phyloP scores from a whole-genome alignment of 2,329 filamentous ascomycete species.

The Blumeriella jaapii region DNA sequence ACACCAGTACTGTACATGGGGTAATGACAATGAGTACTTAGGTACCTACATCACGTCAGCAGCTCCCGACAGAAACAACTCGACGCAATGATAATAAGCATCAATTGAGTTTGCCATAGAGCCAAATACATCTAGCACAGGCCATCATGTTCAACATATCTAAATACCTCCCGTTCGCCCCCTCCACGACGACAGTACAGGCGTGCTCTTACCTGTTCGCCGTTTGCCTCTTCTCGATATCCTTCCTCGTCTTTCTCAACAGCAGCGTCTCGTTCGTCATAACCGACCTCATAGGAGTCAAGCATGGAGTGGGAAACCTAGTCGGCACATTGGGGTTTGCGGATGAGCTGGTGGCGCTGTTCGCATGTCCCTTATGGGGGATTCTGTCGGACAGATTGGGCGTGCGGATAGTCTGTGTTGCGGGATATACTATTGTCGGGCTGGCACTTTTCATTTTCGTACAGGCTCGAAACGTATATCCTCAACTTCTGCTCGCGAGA shows the following conservation, averaged over 20 bases:
- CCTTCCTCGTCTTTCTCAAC: slow-evolving; percentile 84
- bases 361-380: slow-evolving; percentile 74
- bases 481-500: slow-evolving; percentile 72
- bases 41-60: too few relatives aligned
- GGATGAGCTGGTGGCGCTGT: slow-evolving; percentile 70
- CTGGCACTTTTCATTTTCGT: slow-evolving; percentile 69
- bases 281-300: slow-evolving; percentile 67
- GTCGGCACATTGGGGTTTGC: slow-evolving; percentile 78
- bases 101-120: slow-evolving; percentile 1
- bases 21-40: too few relatives aligned
- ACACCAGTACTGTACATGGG: background rate
- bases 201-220: slow-evolving; percentile 68
- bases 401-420: slow-evolving; percentile 58
- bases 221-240: slow-evolving; percentile 77
- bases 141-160: slow-evolving; percentile 12
- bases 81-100: background rate
- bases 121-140: background rate
- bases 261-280: slow-evolving; percentile 76
- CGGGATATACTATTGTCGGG: slow-evolving; percentile 75
- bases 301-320: slow-evolving; percentile 62
- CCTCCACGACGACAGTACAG: slow-evolving; percentile 47
- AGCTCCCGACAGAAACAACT: too few relatives aligned
- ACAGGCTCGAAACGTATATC: slow-evolving; percentile 78
- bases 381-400: slow-evolving; percentile 66
- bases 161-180: slow-evolving; percentile 40